Percentiles rank a stretch among this genome's conserved stretches.
Evolutionary conservation across 495 filamentous ascomycete genomes (phyloP).

Genomic region (Aspergillus incahuasiensis): DNA sequence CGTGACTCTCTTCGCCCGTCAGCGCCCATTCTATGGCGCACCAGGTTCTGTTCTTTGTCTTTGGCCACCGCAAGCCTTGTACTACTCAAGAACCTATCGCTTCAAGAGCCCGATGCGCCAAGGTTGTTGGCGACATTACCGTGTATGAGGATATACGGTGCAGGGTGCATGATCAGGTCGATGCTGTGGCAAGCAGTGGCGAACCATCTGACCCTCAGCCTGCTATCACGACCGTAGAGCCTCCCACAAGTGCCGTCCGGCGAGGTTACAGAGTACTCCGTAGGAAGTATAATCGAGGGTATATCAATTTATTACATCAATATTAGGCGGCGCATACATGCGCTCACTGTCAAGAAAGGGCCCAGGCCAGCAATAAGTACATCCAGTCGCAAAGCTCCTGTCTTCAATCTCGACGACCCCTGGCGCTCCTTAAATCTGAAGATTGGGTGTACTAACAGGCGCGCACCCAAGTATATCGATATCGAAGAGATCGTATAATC

Average conservation of each 20-base stretch:
- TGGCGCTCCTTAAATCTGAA: neutral
- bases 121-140: neutral
- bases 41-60: neutral
- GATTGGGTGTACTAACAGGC: neutral
- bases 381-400: neutral
- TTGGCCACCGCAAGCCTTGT: neutral
- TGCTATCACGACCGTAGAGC: neutral
- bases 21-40: too few relatives aligned
- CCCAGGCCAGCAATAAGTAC: neutral
- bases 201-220: neutral
- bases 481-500: neutral
- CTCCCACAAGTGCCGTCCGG: too few relatives aligned
- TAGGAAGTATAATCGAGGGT: neutral
- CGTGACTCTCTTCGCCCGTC: too few relatives aligned
- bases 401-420: neutral
- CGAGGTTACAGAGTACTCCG: too few relatives aligned
- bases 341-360: neutral
- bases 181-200: constrained; percentile 6
- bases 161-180: neutral
- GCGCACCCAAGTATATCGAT: neutral
- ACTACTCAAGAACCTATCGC: constrained; percentile 1
- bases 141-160: neutral
- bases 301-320: neutral
- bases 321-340: neutral
- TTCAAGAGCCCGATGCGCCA: neutral